Percentiles rank a stretch among this genome's conserved stretches.
Evolutionary conservation across 345 rosid genomes (phyloP).

Genomic region (Firmiana major): DNA sequence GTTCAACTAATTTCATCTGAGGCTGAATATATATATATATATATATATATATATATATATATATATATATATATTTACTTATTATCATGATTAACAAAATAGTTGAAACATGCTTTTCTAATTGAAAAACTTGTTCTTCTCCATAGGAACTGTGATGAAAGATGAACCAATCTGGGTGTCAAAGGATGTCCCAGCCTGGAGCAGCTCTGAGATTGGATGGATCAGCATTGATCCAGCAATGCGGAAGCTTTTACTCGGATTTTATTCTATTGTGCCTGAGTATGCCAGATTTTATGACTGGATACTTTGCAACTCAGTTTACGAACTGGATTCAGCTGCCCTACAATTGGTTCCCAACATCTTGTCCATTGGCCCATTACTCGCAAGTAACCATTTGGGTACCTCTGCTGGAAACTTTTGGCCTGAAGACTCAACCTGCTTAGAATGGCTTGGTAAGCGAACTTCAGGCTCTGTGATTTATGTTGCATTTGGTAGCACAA

Average conservation of each 20-base stretch:
- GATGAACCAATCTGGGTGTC: background rate
- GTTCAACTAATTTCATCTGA: background rate
- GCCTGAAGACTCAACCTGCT: constrained; percentile 33
- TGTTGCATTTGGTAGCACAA: constrained; percentile 40
- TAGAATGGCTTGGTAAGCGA: constrained; percentile 41
- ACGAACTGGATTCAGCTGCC: background rate
- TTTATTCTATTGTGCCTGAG: background rate
- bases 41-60: too few species aligned
- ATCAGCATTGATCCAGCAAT: background rate
- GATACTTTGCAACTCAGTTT: background rate
- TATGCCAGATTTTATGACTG: constrained; percentile 3
- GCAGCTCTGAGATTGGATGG: background rate
- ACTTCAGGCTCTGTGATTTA: constrained; percentile 37
- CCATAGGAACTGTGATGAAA: background rate
- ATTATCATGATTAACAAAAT: background rate
- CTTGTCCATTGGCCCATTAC: constrained; percentile 27
- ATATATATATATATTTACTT: too few species aligned
- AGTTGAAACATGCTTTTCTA: background rate
- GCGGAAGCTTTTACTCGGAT: background rate
- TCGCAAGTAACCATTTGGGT: background rate
- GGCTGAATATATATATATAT: too few species aligned
- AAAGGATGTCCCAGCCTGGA: background rate
- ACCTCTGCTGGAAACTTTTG: constrained; percentile 23
- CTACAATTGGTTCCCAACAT: constrained; percentile 1
- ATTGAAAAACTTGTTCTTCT: background rate